A percentile compares a stretch with the other conserved stretches of the same genome.
These are phyloP conservation scores for Sclerotiophoma versabilis DNA, from an alignment of 2,329 filamentous ascomycete species.

Conservation along the genomic window DNA sequence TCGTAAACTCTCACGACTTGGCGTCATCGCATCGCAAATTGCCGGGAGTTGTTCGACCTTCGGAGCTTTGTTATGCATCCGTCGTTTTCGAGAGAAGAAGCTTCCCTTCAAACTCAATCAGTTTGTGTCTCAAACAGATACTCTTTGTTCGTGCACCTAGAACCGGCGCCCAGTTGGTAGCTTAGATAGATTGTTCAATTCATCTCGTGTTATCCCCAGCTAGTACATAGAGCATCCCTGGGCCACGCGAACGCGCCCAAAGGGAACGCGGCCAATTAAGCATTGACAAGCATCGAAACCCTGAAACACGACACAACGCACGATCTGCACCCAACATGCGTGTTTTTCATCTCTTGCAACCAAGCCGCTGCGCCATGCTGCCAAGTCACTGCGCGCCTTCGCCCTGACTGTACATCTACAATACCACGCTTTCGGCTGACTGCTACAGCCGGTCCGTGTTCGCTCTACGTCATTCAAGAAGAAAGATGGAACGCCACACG, in stretches of 20 bases:
- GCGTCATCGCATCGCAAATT: slow-evolving; percentile 7
- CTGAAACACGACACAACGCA: slow-evolving; percentile 1
- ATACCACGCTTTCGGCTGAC: neutral
- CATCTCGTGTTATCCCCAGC: no score
- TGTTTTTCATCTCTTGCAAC: slow-evolving; percentile 1
- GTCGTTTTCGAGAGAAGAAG: no score
- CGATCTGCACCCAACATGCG: neutral
- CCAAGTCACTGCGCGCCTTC: slow-evolving; percentile 4
- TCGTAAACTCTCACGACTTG: slow-evolving; percentile 4
- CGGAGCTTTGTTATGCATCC: slow-evolving; percentile 15
- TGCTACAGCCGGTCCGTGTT: neutral
- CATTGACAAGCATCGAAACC: neutral
- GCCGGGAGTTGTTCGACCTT: slow-evolving; percentile 1
- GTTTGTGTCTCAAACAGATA: no score
- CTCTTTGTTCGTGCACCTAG: no score
- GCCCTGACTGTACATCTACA: slow-evolving; percentile 1
- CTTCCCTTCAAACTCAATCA: no score
- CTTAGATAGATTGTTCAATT: no score
- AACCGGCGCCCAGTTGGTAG: no score
- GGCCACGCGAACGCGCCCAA: neutral
- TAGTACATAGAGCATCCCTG: no score
- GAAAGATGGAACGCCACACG: neutral
- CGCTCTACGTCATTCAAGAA: neutral
- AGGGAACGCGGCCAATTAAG: slow-evolving; percentile 9
- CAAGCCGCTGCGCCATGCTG: slow-evolving; percentile 6